Evolutionary conservation across 352 stramenopile genomes (phyloP), one percentile per base, ranked within the genome.

Genomic region (Aphanomyces invadans): DNA sequence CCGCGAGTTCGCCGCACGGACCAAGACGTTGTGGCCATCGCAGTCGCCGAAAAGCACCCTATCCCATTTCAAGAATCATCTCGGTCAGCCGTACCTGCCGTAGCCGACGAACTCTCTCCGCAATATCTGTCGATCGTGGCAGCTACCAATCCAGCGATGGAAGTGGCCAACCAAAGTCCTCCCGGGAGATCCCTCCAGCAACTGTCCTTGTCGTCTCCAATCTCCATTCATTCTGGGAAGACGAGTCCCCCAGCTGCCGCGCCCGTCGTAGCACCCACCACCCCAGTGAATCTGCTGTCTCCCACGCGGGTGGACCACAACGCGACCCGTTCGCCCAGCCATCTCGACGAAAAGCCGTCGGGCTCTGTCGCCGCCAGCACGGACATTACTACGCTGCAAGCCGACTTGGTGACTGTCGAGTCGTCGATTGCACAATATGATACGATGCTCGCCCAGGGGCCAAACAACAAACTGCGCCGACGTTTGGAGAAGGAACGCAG

Each of bases 381-480:
- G 1, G 23, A 21, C 53, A 26, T 15, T 2, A 23, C 29, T 26
- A 31, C 23, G 17, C n/a, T 36, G 7, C 10, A 52, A 11, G 26
- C 36, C 11, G 55, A 64, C 31, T 38, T 64, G 12, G 55, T 38
- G 5, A 26, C 36, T 21, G 31, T 64, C 19, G 55, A 64, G 19
- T 23, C 36, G n/a, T 49, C 32, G 1, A 64, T 64, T 28, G 32
- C 21, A 36, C 33, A 64, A 19, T 64, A 64, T 38, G 38, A 25
- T 15, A 4, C 1, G 5, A 51, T 64, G n/a, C 11, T 51, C 21
- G 38, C 55, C 21, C 19, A 48, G 2, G 55, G 19, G n/a, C 36
- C 36, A 42, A 49, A 64, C 55, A 53, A 53, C 23, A 62, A 64
- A 49, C 38, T 64, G 11, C 55, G 55, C 17, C 55, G 55, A 3